These are phyloP conservation scores for Trametes hirsuta DNA, from an alignment of 1,284 basidiomycete genomes.

Conservation along the genomic window DNA sequence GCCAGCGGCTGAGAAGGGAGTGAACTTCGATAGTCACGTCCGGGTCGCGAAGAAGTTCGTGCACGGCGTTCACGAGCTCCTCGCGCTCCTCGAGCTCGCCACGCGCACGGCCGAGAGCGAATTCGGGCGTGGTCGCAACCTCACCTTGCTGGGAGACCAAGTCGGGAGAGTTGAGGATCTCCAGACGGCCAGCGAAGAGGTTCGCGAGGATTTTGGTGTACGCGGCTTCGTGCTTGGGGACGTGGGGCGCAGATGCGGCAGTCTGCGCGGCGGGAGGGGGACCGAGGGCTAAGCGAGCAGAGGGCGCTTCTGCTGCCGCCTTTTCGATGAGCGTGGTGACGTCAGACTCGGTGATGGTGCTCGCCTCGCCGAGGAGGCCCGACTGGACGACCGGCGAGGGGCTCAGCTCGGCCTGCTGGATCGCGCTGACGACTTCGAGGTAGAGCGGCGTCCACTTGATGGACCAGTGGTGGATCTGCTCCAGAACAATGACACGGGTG, in stretches of 20 bases:
- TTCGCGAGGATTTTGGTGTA: constrained; percentile 90
- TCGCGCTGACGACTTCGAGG: constrained; percentile 77
- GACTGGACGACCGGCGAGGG: constrained; percentile 59
- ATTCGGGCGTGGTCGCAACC: constrained; percentile 88
- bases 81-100: constrained; percentile 77
- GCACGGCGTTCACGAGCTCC: constrained; percentile 64
- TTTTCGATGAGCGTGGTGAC: constrained; percentile 52
- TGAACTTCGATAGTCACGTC: constrained; percentile 65
- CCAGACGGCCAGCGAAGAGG: constrained; percentile 82
- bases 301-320: constrained; percentile 38
- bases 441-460: constrained; percentile 91
- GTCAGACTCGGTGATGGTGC: constrained; percentile 46
- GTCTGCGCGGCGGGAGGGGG: constrained; percentile 25
- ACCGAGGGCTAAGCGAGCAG: constrained; percentile 53
- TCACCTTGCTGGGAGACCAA: constrained; percentile 70
- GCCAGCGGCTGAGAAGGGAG: constrained; percentile 74
- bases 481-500: constrained; percentile 82
- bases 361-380: constrained; percentile 59
- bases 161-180: constrained; percentile 84
- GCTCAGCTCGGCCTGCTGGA: constrained; percentile 64
- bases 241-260: constrained; percentile 48
- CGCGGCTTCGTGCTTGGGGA: constrained; percentile 88
- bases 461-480: constrained; percentile 75
- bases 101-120: constrained; percentile 89
- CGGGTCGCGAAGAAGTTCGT: constrained; percentile 57